Evolutionary conservation across 2,329 filamentous ascomycete genomes (phyloP).

Genomic region (Colletotrichum karsti): DNA sequence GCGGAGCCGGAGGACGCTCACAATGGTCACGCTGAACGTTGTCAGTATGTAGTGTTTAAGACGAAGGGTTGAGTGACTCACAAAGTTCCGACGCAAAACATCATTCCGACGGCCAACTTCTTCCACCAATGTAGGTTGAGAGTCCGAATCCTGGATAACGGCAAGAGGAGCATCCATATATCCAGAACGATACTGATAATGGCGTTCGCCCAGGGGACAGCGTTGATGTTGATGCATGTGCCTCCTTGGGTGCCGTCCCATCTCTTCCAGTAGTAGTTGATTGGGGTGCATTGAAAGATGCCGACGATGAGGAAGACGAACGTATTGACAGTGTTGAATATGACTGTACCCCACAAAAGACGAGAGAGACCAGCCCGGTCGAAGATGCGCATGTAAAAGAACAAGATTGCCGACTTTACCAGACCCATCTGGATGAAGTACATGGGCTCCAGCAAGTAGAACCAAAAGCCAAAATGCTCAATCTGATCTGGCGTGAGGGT

Average conservation of each 20-base stretch:
- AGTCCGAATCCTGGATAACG: constrained; percentile 44
- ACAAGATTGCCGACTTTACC: constrained; percentile 49
- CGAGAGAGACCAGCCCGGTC: constrained; percentile 37
- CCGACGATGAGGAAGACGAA: constrained; percentile 40
- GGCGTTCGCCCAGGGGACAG: constrained; percentile 51
- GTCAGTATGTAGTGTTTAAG: neutral
- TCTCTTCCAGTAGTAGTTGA: constrained; percentile 48
- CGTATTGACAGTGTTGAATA: constrained; percentile 40
- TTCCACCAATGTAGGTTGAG: constrained; percentile 48
- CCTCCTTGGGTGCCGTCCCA: constrained; percentile 51
- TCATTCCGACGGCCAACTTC: constrained; percentile 50
- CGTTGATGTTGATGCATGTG: constrained; percentile 48
- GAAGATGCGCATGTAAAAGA: constrained; percentile 53
- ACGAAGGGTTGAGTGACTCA: constrained; percentile 30
- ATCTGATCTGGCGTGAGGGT: constrained; percentile 35
- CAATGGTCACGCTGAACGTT: constrained; percentile 36
- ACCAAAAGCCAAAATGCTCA: constrained; percentile 36
- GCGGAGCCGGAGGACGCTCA: constrained; percentile 40
- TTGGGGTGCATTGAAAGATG: constrained; percentile 48
- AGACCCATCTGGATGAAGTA: constrained; percentile 48
- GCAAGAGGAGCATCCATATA: constrained; percentile 50
- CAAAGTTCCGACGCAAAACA: constrained; percentile 54
- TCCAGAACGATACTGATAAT: constrained; percentile 51
- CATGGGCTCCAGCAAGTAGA: constrained; percentile 44
- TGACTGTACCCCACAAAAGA: constrained; percentile 41